phyloP scores from a whole-genome alignment of 2,329 filamentous ascomycete species.

The Trichothecium sympodiale region DNA sequence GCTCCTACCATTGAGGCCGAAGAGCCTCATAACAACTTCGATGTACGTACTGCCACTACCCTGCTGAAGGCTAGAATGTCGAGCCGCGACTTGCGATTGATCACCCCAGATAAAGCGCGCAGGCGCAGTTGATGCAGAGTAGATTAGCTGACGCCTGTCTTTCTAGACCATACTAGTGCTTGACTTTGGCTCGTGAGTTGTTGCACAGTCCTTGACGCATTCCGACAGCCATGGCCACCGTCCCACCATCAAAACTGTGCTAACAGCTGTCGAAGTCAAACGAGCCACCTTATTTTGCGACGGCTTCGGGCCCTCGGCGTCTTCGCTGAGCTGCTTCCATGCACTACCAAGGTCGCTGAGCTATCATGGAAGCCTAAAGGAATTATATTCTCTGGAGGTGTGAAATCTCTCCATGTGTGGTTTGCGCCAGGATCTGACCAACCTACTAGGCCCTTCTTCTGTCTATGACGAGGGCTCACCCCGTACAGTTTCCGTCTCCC shows the following conservation, averaged over 20 bases:
- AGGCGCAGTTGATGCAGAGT: too few species aligned
- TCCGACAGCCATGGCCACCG: too few species aligned
- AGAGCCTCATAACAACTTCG: constrained; percentile 2
- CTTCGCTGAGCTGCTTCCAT: constrained; percentile 81
- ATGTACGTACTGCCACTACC: constrained; percentile 1
- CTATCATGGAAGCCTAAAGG: constrained; percentile 73
- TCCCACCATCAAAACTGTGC: not conserved
- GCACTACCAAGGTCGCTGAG: constrained; percentile 70
- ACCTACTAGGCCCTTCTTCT: constrained; percentile 38
- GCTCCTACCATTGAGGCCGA: constrained; percentile 1
- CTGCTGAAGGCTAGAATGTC: not conserved
- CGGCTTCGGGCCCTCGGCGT: constrained; percentile 69
- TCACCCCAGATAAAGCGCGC: too few species aligned
- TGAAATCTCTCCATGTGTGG: constrained; percentile 2
- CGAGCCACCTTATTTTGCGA: constrained; percentile 63
- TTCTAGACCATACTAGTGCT: constrained; percentile 58
- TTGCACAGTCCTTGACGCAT: not conserved
- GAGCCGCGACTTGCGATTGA: not conserved
- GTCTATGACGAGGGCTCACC: constrained; percentile 72
- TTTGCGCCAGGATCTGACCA: constrained; percentile 4
- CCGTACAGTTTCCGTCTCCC: constrained; percentile 18
- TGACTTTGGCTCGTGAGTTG: constrained; percentile 42
- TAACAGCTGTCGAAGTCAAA: constrained; percentile 33
- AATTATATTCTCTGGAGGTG: constrained; percentile 48
- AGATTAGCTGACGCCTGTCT: not conserved